Conservation (phyloP, 2,329 filamentous ascomycete species). For the Neofusicoccum kwambonambiense region DNA sequence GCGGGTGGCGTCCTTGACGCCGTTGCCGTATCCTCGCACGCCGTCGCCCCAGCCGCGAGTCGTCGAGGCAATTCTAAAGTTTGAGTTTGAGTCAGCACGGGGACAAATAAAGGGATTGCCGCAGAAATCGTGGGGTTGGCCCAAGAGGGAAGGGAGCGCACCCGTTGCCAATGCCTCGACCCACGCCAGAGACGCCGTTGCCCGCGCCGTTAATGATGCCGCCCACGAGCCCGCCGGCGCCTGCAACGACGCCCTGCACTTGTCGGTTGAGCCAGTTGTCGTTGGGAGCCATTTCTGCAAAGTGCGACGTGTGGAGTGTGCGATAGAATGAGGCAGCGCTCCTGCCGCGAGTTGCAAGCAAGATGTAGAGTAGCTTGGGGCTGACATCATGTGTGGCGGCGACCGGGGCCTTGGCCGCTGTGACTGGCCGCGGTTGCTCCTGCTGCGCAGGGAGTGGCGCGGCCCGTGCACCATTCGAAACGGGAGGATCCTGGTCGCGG, state of each 20-base stretch:
- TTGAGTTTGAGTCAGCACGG: background rate
- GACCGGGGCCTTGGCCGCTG: background rate
- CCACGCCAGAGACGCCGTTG: conserved; percentile 48
- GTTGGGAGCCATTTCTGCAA: conserved; percentile 25
- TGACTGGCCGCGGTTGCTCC: background rate
- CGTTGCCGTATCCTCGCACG: conserved; percentile 50
- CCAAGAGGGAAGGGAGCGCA: conserved; percentile 25
- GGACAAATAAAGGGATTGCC: background rate
- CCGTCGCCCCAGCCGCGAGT: conserved; percentile 49
- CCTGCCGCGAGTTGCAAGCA: background rate
- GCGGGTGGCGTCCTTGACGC: conserved; percentile 48
- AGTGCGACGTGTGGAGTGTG: background rate
- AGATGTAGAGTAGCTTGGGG: background rate
- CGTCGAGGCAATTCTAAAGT: conserved; percentile 42
- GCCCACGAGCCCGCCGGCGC: conserved; percentile 45
- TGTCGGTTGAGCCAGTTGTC: conserved; percentile 48
- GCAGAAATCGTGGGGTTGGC: background rate
- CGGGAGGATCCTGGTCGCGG: conserved; percentile 9
- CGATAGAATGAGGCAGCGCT: background rate
- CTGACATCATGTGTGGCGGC: conserved; percentile 13
- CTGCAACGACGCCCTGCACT: conserved; percentile 43
- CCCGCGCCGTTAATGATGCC: conserved; percentile 45
- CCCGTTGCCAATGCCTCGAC: conserved; percentile 44
- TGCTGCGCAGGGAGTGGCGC: background rate
- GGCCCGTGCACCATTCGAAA: conserved; percentile 2